phyloP scores from a whole-genome alignment of 768 basidiomycete genomes.

The Imleria badia region DNA sequence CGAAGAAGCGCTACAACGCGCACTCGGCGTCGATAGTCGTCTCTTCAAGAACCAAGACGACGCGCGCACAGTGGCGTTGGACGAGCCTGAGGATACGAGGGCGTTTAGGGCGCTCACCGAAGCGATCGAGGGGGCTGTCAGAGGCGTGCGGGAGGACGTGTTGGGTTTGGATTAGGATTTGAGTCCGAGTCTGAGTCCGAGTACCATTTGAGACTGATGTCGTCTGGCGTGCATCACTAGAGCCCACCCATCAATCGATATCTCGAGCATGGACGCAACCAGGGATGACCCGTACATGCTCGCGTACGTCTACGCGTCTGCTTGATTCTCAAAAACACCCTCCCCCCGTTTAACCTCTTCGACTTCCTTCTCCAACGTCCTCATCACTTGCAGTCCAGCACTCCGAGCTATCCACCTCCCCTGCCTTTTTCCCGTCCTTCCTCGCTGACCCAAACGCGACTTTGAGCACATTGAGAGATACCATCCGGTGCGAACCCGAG shows the following conservation, averaged over 20 bases:
- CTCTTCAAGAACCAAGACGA: slow-evolving; percentile 36
- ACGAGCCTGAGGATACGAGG: slow-evolving; percentile 51
- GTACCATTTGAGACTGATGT: too few species aligned
- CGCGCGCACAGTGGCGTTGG: slow-evolving; percentile 30
- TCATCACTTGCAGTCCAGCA: slow-evolving; percentile 80
- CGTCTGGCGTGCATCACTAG: too few species aligned
- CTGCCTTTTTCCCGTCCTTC: slow-evolving; percentile 53
- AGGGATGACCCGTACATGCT: too few species aligned
- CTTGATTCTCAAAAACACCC: slow-evolving; percentile 72
- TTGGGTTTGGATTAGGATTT: slow-evolving; percentile 73
- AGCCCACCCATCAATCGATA: too few species aligned
- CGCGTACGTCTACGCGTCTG: too few species aligned
- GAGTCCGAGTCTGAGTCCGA: too few species aligned
- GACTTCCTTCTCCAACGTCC: slow-evolving; percentile 75
- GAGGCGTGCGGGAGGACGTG: too few species aligned
- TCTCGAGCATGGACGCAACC: too few species aligned
- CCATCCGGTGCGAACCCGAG: slow-evolving; percentile 82
- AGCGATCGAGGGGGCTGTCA: slow-evolving; percentile 65
- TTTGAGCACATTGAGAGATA: slow-evolving; percentile 67
- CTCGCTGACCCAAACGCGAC: slow-evolving; percentile 67
- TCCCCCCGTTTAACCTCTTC: slow-evolving; percentile 80
- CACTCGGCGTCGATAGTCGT: slow-evolving; percentile 56
- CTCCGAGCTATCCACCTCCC: slow-evolving; percentile 51
- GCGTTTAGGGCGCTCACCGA: slow-evolving; percentile 61
- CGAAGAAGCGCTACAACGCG: slow-evolving; percentile 61